Conservation (phyloP, 148 eudicot genomes). For the Spergularia bocconei region DNA sequence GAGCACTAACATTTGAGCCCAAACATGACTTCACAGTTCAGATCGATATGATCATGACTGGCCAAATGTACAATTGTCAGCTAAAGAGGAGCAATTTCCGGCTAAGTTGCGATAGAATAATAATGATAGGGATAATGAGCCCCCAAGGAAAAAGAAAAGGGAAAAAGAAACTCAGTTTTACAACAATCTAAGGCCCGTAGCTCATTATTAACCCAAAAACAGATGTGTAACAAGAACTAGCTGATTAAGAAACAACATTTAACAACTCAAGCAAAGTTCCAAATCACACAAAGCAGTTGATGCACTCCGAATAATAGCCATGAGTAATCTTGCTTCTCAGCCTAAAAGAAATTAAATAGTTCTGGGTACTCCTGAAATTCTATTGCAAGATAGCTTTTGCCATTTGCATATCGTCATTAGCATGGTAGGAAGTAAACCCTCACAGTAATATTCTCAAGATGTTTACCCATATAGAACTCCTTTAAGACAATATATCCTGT, state of each 20-base stretch:
- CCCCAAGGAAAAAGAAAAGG: background rate
- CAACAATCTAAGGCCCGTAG: background rate
- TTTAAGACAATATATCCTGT: background rate
- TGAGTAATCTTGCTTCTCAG: too few species aligned
- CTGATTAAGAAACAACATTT: background rate
- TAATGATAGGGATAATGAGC: background rate
- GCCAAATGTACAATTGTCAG: too few species aligned
- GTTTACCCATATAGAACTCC: background rate
- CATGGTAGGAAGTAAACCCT: too few species aligned
- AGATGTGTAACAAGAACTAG: background rate
- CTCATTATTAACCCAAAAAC: background rate
- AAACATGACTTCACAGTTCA: too few species aligned
- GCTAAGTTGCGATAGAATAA: too few species aligned
- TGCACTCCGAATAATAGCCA: background rate
- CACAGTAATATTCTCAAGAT: background rate
- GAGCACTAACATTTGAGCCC: background rate
- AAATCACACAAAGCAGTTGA: background rate
- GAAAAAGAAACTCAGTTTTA: background rate
- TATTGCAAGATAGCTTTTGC: too few species aligned
- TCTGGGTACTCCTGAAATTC: too few species aligned
- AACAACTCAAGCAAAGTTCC: background rate
- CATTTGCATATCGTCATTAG: too few species aligned
- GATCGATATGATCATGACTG: too few species aligned
- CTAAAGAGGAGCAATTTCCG: too few species aligned
- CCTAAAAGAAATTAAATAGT: too few species aligned